These are phyloP conservation scores for Penicillium riverlandense DNA, from an alignment of 495 filamentous ascomycete genomes.

Conservation along the genomic window DNA sequence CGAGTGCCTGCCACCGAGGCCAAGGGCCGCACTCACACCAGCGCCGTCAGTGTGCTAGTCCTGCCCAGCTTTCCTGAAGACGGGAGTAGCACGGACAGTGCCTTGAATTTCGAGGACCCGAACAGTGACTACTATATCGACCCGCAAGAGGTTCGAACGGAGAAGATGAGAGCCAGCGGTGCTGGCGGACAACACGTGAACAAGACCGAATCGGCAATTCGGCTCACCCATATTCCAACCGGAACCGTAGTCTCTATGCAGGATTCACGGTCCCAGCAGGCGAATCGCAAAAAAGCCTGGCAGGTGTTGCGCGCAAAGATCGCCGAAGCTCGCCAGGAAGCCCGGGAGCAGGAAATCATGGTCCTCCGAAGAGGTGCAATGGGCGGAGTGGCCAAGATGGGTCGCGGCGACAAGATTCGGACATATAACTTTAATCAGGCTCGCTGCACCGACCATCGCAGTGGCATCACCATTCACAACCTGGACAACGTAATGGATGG, in stretches of 20 bases:
- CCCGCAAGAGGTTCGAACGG: conserved; percentile 73
- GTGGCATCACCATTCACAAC: conserved; percentile 74
- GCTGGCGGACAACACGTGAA: conserved; percentile 98
- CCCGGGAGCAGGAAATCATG: conserved; percentile 74
- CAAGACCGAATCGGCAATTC: conserved; percentile 92
- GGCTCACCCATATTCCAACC: conserved; percentile 87
- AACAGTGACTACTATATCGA: conserved; percentile 86
- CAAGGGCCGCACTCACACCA: conserved; percentile 87
- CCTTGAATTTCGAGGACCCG: conserved; percentile 68
- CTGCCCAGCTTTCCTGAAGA: conserved; percentile 72
- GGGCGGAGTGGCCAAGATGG: conserved; percentile 70
- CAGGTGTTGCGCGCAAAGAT: conserved; percentile 72
- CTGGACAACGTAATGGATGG: conserved; percentile 73
- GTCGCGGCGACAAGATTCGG: conserved; percentile 84
- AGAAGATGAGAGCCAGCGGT: conserved; percentile 87
- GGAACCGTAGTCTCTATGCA: conserved; percentile 83
- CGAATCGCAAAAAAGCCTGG: conserved; percentile 85
- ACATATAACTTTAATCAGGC: conserved; percentile 96
- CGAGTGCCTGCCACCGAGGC: conserved; percentile 84
- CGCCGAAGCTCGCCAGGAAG: conserved; percentile 73
- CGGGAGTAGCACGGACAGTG: conserved; percentile 39
- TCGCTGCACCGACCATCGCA: conserved; percentile 88
- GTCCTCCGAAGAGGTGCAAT: conserved; percentile 65
- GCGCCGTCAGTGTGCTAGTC: conserved; percentile 84
- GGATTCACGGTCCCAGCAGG: conserved; percentile 82